phyloP scores from a whole-genome alignment of 1,139 yeast species.

The Taiozyma sp. region DNA sequence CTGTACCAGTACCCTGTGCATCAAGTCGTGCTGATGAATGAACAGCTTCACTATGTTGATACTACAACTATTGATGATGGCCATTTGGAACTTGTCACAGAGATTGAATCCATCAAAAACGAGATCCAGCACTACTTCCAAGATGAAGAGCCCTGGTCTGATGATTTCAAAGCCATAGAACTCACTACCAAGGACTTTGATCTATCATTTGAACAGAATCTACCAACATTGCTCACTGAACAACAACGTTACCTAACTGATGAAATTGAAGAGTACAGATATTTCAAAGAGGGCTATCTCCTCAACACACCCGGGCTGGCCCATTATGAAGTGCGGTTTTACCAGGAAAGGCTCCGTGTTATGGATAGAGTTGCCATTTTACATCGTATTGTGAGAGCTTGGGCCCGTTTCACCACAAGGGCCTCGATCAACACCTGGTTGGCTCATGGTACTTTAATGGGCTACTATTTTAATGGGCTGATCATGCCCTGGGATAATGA shows the following conservation, averaged over 20 bases:
- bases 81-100: background rate
- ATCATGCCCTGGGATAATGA: slow-evolving; percentile 63
- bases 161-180: background rate
- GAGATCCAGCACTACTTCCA: slow-evolving; percentile 2
- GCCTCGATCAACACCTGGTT: slow-evolving; percentile 46
- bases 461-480: slow-evolving; percentile 60
- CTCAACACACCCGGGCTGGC: slow-evolving; percentile 25
- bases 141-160: background rate
- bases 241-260: background rate
- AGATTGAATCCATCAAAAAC: slow-evolving; percentile 1
- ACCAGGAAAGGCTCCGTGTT: slow-evolving; percentile 30
- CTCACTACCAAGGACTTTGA: slow-evolving; percentile 5
- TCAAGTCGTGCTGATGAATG: slow-evolving; percentile 13
- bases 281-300: slow-evolving; percentile 32
- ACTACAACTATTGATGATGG: slow-evolving; percentile 1
- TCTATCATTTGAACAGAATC: background rate
- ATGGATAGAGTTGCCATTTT: slow-evolving; percentile 40
- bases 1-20: slow-evolving; percentile 7
- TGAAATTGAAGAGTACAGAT: slow-evolving; percentile 13
- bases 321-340: slow-evolving; percentile 43
- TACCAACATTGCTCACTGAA: background rate
- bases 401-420: slow-evolving; percentile 47
- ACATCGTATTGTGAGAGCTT: slow-evolving; percentile 46
- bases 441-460: slow-evolving; percentile 57
- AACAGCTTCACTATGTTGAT: slow-evolving; percentile 5